phyloP scores from a whole-genome alignment of 371 early-diverging fungal species.

The Nosema muscidifuracis region DNA sequence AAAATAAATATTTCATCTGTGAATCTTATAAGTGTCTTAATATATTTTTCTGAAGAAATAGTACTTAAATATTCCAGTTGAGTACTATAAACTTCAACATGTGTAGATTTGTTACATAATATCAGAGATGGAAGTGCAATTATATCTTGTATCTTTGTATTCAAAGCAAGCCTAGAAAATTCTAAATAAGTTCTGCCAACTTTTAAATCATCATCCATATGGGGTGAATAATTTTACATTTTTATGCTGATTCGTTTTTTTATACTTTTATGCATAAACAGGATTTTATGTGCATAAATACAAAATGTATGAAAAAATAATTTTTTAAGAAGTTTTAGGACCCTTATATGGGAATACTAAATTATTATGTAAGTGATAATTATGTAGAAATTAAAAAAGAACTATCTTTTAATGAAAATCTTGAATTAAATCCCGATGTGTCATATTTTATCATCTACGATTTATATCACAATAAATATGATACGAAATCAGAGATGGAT shows the following conservation, averaged over 20 bases:
- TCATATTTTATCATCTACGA: neutral
- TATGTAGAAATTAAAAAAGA: neutral
- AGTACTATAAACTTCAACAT: neutral
- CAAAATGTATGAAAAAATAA: too few relatives aligned
- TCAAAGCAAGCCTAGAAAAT: neutral
- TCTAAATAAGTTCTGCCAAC: too few relatives aligned
- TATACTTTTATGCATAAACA: conserved; percentile 4
- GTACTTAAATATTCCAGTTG: neutral
- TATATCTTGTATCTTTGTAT: neutral
- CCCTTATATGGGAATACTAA: neutral
- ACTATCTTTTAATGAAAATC: neutral
- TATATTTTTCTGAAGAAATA: neutral
- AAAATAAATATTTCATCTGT: neutral
- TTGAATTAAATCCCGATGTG: neutral
- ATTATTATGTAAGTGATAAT: neutral
- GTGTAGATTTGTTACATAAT: neutral
- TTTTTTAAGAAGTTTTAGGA: too few relatives aligned
- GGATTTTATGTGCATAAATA: too few relatives aligned
- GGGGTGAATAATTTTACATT: neutral
- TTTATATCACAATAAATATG: neutral
- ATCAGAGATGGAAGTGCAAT: neutral
- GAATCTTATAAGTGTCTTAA: neutral
- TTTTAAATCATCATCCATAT: too few relatives aligned
- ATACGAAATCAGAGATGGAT: neutral
- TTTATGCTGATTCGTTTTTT: neutral